phyloP scores from a whole-genome alignment of 2,329 filamentous ascomycete species.

The Clathrospora elynae region DNA sequence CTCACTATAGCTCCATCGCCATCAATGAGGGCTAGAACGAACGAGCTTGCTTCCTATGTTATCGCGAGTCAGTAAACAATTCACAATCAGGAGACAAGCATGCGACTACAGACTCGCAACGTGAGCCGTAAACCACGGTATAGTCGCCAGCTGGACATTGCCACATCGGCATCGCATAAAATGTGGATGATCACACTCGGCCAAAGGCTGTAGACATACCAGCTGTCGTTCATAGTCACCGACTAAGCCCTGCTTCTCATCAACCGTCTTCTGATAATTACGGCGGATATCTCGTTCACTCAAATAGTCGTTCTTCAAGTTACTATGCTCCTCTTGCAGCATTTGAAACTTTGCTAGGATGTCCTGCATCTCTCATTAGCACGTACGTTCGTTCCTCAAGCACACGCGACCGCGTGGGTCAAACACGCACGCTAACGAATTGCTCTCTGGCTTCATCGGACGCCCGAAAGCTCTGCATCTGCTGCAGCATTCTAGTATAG shows the following conservation, averaged over 20 bases:
- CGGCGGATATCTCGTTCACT: slow-evolving; percentile 42
- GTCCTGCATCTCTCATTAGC: slow-evolving; percentile 33
- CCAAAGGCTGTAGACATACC: slow-evolving; percentile 22
- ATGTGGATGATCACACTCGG: no score
- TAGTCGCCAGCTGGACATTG: no score
- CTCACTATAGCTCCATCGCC: slow-evolving; percentile 56
- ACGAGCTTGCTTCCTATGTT: slow-evolving; percentile 46
- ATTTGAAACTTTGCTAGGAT: slow-evolving; percentile 35
- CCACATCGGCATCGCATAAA: no score
- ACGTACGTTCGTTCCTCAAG: slow-evolving; percentile 17
- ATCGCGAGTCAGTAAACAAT: slow-evolving; percentile 5
- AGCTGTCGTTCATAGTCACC: slow-evolving; percentile 31
- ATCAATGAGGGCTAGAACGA: slow-evolving; percentile 55
- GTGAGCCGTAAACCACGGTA: no score
- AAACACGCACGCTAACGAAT: slow-evolving; percentile 36
- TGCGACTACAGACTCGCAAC: no score
- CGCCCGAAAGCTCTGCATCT: slow-evolving; percentile 42
- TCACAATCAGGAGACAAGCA: no score
- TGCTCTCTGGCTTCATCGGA: slow-evolving; percentile 47
- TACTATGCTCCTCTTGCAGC: slow-evolving; percentile 32
- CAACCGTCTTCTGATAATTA: slow-evolving; percentile 36
- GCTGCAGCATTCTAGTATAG: slow-evolving; percentile 30
- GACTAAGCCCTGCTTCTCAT: slow-evolving; percentile 27
- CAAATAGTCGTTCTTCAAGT: slow-evolving; percentile 38
- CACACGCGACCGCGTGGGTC: slow-evolving; percentile 8